Base-by-base conservation (phyloP, 768 basidiomycete species). In the Boletus vermiculosoides region DNA sequence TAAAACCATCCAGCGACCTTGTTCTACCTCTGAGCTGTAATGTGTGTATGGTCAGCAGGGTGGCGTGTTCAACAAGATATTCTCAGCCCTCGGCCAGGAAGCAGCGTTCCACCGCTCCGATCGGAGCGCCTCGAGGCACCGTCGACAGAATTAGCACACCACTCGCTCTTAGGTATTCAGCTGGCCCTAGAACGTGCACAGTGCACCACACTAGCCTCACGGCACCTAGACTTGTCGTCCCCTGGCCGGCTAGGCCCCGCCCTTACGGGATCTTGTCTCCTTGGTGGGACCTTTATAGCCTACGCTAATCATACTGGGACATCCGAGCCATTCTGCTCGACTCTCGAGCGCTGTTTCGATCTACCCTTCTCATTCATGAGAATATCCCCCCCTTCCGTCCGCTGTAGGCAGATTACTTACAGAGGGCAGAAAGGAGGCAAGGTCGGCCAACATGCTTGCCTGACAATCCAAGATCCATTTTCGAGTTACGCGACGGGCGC, bases 401-500 rank as follows among this genome's bases (percentile, higher is more conserved):
- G 65, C 59, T 65, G 62, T 67, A 67, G 59, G 65, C 56, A 60
- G 22, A 42, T 45, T 30, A 42, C 62, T 46, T 58, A 20, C 65
- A 65, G 57, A 48, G 66, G 57, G 30, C 63, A 50, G 65, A 66
- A 66, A 55, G 66, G 62, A 40, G 54, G 57, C 42, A 53, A 47
- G 28, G 42, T 52, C 11, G 18, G 42, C 37, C 55, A 8, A 20
- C 18, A 33, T 45, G 33, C 48, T 18, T n/a, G 33, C 36, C 51
- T 42, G 44, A 59, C 34, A 31, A 15, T 28, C 18, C 5, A 34
- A 45, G 39, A 45, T 33, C 44, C 15, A 30, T 37, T 39, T 13
- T 0, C 16, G 22, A 22, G 23, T 20, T 33, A 36, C 41, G 22
- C 46, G 44, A 16, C 6, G 25, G 28, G 23, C 47, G 15, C 23